Conservation (phyloP, 306 rosid species). For the Cercis canadensis region DNA sequence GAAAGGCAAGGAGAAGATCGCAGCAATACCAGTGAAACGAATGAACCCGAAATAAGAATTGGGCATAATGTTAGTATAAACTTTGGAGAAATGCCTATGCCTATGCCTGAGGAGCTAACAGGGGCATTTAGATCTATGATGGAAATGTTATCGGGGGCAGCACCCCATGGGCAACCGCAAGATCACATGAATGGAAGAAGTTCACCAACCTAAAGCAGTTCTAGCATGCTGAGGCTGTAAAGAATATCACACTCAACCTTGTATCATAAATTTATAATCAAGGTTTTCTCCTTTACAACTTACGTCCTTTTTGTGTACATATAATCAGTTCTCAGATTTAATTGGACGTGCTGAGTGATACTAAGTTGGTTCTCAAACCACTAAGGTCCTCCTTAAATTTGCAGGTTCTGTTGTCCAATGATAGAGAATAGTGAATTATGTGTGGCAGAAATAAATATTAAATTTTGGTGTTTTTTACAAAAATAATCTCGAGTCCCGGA, state of each 20-base stretch:
- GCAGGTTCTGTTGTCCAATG: no score
- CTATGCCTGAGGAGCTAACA: slow-evolving; percentile 57
- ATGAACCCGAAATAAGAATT: slow-evolving; percentile 53
- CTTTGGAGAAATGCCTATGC: slow-evolving; percentile 48
- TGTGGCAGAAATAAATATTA: no score
- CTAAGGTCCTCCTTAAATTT: no score
- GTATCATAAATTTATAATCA: not conserved
- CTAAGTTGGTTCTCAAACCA: no score
- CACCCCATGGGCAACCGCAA: slow-evolving; percentile 50
- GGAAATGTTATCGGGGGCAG: slow-evolving; percentile 70
- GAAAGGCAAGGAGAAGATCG: slow-evolving; percentile 47
- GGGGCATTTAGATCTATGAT: slow-evolving; percentile 72
- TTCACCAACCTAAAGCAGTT: slow-evolving; percentile 53
- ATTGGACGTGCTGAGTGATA: no score
- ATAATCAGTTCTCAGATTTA: no score
- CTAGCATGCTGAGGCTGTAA: slow-evolving; percentile 25
- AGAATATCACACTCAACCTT: slow-evolving; percentile 3
- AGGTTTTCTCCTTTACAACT: no score
- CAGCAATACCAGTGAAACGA: slow-evolving; percentile 33
- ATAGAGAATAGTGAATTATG: no score
- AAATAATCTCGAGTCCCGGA: no score
- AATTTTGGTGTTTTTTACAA: no score
- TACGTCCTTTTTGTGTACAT: no score
- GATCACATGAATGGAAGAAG: slow-evolving; percentile 56
- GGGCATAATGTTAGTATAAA: slow-evolving; percentile 61